Percentiles rank a stretch among this genome's conserved stretches.
phyloP scores from a whole-genome alignment of 345 rosid genomes.

The Populus euphratica region DNA sequence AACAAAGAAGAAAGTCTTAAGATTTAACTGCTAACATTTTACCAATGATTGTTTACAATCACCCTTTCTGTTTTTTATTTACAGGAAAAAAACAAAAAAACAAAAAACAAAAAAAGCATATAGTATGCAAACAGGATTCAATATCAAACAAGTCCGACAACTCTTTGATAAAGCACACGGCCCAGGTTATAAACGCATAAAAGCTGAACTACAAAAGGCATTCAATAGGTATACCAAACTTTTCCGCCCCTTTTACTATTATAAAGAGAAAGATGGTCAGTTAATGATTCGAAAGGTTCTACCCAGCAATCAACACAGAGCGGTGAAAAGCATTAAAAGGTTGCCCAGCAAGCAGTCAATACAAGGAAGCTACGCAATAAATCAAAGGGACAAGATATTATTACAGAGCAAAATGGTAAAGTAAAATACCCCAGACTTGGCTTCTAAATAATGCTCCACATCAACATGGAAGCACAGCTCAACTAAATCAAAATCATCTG shows the following conservation, averaged over 20 bases:
- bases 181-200: neutral
- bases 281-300: neutral
- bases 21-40: no score
- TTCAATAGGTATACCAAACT: neutral
- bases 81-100: neutral
- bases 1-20: neutral
- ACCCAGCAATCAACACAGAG: neutral
- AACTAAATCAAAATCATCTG: conserved; percentile 27
- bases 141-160: neutral
- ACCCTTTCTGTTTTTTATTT: neutral
- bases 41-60: neutral
- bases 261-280: neutral
- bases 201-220: neutral
- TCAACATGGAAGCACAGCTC: conserved; percentile 30
- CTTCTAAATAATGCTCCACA: conserved; percentile 22
- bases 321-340: neutral
- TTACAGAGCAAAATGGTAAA: neutral
- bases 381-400: neutral
- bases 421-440: conserved; percentile 16
- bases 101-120: neutral
- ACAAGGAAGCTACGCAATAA: neutral
- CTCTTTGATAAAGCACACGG: neutral
- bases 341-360: neutral
- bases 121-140: neutral
- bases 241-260: neutral